Percentiles rank a stretch among this genome's conserved stretches.
Evolutionary conservation across 108 stramenopile species (phyloP).

Genomic region (Cyclostephanos invisitatus): DNA sequence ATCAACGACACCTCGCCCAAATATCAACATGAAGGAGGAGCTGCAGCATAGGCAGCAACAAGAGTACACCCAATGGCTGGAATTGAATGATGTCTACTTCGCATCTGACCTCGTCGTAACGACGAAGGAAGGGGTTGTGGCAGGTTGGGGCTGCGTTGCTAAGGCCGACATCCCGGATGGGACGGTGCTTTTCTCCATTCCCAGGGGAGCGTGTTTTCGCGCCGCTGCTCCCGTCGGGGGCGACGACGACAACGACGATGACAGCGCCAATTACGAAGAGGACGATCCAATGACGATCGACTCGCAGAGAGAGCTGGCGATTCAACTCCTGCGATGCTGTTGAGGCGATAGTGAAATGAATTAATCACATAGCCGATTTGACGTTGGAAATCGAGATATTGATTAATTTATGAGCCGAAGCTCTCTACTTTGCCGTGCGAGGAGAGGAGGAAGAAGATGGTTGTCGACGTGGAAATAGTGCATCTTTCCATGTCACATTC

Average conservation of each 20-base stretch:
- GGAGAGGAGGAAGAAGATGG: too few relatives aligned
- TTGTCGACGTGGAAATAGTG: too few relatives aligned
- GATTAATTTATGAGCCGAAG: too few relatives aligned
- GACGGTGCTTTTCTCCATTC: slow-evolving; percentile 26
- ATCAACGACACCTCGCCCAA: too few relatives aligned
- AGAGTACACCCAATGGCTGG: slow-evolving; percentile 24
- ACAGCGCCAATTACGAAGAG: slow-evolving; percentile 1
- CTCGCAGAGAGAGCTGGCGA: slow-evolving; percentile 24
- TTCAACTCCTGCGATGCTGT: slow-evolving; percentile 7
- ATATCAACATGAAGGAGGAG: too few relatives aligned
- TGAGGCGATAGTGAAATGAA: slow-evolving; percentile 2
- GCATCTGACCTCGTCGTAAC: slow-evolving; percentile 23
- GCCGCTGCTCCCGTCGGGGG: slow-evolving; percentile 1
- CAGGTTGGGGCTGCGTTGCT: slow-evolving; percentile 38
- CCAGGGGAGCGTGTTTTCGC: slow-evolving; percentile 25
- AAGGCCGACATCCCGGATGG: slow-evolving; percentile 20
- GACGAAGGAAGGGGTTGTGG: slow-evolving; percentile 24
- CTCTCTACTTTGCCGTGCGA: too few relatives aligned
- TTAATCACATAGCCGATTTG: not conserved
- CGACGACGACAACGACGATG: not conserved
- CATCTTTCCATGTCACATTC: too few relatives aligned
- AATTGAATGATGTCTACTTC: slow-evolving; percentile 16
- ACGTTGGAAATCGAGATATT: too few relatives aligned
- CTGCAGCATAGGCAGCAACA: slow-evolving; percentile 5
- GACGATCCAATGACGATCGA: slow-evolving; percentile 23